Conservation (phyloP, 176 grass and related monocot genomes). For the maize (Zea mays) region Zm-B73-REFERENCE-NAM-5.0 NC_050098.1:175093001-175093500, state of each 20-base stretch:
- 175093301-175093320: too few species aligned
- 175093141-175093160: not conserved
- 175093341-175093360: slow-evolving; percentile 36
- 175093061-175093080: too few species aligned
- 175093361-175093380: not conserved
- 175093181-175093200: too few species aligned
- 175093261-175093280: not conserved
- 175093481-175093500: slow-evolving; percentile 24
- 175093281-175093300: not conserved
- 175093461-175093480: not conserved
- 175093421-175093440: not conserved
- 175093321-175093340: not conserved
- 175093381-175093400: slow-evolving; percentile 17
- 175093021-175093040: not conserved
- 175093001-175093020: not conserved
- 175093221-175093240: not conserved
- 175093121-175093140: not conserved
- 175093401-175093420: slow-evolving; percentile 25
- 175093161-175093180: not conserved
- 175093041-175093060: not conserved
- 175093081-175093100: too few species aligned
- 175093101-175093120: too few species aligned
- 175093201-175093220: not conserved
- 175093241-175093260: slow-evolving; percentile 1
- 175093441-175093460: not conserved